Evolutionary conservation across 2,329 filamentous ascomycete species (phyloP).

Genomic region (Cryoendolithus antarcticus): DNA sequence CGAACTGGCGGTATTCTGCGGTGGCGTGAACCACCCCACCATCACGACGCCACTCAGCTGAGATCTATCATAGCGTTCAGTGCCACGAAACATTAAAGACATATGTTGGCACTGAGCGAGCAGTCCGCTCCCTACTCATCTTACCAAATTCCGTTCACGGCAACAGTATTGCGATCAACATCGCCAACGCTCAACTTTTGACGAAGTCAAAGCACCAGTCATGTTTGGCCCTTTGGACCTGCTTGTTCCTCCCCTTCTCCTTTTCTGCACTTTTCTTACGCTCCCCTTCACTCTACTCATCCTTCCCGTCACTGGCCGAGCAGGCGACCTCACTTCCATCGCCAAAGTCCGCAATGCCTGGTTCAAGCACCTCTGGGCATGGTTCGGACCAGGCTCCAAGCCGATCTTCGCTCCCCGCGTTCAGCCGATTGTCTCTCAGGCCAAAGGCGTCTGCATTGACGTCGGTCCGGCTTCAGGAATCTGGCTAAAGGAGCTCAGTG

Average conservation of each 20-base stretch:
- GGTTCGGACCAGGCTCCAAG: slow-evolving; percentile 37
- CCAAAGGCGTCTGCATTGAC: slow-evolving; percentile 41
- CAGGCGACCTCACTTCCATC: neutral
- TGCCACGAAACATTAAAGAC: too few species aligned
- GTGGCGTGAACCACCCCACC: too few species aligned
- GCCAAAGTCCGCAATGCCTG: slow-evolving; percentile 25
- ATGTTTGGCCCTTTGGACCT: slow-evolving; percentile 3
- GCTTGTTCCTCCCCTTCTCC: slow-evolving; percentile 27
- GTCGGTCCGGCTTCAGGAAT: slow-evolving; percentile 46
- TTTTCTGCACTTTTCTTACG: slow-evolving; percentile 32
- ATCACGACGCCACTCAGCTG: too few species aligned
- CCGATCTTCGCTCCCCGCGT: slow-evolving; percentile 28
- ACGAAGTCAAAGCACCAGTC: too few species aligned
- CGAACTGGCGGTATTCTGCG: too few species aligned
- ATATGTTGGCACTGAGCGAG: too few species aligned
- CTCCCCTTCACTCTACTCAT: slow-evolving; percentile 38
- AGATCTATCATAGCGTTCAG: too few species aligned
- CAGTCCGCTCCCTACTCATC: too few species aligned
- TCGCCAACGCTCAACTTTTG: too few species aligned
- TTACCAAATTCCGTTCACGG: too few species aligned
- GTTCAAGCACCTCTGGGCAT: slow-evolving; percentile 47
- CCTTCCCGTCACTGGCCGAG: slow-evolving; percentile 14
- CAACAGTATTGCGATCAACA: too few species aligned
- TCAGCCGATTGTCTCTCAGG: slow-evolving; percentile 37
- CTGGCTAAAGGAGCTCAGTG: slow-evolving; percentile 40